phyloP scores from a whole-genome alignment of 176 grass and related monocot genomes.

The Luzula sylvatica region DNA sequence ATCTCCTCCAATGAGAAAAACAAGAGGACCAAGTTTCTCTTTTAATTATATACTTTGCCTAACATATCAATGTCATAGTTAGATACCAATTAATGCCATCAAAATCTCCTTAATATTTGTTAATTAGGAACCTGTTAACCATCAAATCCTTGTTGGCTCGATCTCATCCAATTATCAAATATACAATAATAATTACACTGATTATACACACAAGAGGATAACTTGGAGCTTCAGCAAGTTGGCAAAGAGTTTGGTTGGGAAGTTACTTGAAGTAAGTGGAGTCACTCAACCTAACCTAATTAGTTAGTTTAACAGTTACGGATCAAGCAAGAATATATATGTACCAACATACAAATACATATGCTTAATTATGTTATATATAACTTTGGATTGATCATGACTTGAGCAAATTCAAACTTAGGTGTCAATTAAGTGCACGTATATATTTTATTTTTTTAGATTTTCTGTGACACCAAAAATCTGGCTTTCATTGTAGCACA shows the following conservation, averaged over 20 bases:
- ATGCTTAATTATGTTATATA: no score
- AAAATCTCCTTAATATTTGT: conserved; percentile 9
- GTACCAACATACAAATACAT: not conserved
- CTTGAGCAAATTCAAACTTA: conserved; percentile 13
- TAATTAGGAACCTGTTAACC: not conserved
- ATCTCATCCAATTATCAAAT: not conserved
- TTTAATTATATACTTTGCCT: conserved; percentile 1
- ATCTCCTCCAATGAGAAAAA: conserved; percentile 11
- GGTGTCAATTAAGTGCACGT: conserved; percentile 28
- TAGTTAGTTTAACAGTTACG: conserved; percentile 23
- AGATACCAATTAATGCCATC: conserved; percentile 30
- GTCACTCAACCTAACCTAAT: conserved; percentile 25
- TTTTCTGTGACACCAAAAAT: no score
- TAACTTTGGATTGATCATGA: conserved; percentile 12
- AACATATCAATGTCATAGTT: conserved; percentile 21
- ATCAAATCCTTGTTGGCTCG: conserved; percentile 13
- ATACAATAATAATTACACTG: not conserved
- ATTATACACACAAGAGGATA: conserved; percentile 9
- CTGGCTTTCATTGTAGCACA: no score
- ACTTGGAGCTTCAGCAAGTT: conserved; percentile 15
- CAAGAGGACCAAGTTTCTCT: not conserved
- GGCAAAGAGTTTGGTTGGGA: conserved; percentile 22
- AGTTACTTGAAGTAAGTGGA: conserved; percentile 16
- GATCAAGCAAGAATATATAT: not conserved
- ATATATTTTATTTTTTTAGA: conserved; percentile 2